A percentile compares a stretch with the other conserved stretches of the same genome.
These are phyloP conservation scores for Thymus quinquecostatus DNA, from an alignment of 257 asterid genomes.

Conservation along the genomic window DNA sequence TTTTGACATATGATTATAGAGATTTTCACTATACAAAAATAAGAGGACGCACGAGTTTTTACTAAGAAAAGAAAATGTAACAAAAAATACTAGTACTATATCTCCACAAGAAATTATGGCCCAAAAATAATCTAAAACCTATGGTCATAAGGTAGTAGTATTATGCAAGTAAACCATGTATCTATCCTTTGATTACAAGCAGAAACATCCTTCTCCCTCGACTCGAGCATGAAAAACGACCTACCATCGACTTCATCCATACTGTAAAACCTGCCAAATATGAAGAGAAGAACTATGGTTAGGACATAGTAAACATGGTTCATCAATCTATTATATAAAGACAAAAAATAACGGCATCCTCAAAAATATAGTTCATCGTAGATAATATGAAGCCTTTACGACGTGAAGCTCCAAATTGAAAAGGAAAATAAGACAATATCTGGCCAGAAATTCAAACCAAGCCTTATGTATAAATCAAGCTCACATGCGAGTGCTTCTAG, in stretches of 20 bases:
- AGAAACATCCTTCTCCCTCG: slow-evolving; percentile 17
- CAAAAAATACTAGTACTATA: not conserved
- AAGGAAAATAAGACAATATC: no score
- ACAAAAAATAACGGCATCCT: no score
- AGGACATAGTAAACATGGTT: not conserved
- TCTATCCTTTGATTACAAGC: slow-evolving; percentile 30
- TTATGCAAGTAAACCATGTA: slow-evolving; percentile 24
- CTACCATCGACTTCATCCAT: slow-evolving; percentile 8
- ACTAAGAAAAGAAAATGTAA: not conserved
- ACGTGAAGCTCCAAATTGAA: not conserved
- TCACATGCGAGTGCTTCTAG: not conserved
- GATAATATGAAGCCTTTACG: not conserved
- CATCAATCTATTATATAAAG: not conserved
- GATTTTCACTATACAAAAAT: slow-evolving; percentile 12
- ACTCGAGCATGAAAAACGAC: slow-evolving; percentile 7
- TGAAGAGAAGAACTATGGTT: not conserved
- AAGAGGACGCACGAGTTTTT: slow-evolving; percentile 2
- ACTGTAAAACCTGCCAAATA: slow-evolving; percentile 19
- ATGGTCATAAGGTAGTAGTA: slow-evolving; percentile 16
- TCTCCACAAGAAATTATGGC: not conserved
- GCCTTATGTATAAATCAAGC: not conserved
- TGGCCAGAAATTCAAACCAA: not conserved
- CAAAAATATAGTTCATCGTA: not conserved
- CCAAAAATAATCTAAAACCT: slow-evolving; percentile 18
- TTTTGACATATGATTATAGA: not conserved